These are phyloP conservation scores for Eucalyptus cloeziana DNA, from an alignment of 345 rosid species.

Conservation along the genomic window DNA sequence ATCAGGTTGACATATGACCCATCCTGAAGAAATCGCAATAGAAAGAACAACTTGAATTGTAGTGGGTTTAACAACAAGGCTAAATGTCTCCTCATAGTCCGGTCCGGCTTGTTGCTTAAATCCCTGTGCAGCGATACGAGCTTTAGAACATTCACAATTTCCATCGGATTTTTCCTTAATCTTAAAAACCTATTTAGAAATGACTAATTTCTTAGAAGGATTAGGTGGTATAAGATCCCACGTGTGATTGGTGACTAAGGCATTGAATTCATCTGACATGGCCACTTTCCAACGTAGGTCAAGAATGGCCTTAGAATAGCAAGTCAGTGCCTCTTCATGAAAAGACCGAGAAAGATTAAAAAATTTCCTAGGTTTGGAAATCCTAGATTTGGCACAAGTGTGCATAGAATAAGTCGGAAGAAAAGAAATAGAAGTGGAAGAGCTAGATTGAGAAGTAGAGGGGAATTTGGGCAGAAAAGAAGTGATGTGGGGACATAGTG, in stretches of 20 bases:
- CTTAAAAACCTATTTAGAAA: not conserved
- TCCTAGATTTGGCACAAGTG: not conserved
- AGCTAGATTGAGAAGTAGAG: not conserved
- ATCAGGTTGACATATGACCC: not conserved
- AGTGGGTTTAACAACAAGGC: not conserved
- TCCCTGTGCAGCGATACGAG: not conserved
- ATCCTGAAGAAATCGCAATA: not conserved
- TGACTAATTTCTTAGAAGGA: not conserved
- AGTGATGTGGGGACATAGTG: too few species aligned
- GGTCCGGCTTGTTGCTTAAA: not conserved
- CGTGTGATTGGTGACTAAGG: not conserved
- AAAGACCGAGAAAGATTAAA: not conserved
- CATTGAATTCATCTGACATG: not conserved
- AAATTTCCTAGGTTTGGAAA: not conserved
- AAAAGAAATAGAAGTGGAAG: not conserved
- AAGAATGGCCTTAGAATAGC: not conserved
- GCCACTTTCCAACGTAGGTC: not conserved
- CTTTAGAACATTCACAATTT: not conserved
- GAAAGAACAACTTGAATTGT: not conserved
- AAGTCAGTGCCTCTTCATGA: not conserved
- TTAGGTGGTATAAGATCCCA: not conserved
- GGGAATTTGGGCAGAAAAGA: too few species aligned
- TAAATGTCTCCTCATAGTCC: not conserved
- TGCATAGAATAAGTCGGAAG: not conserved
- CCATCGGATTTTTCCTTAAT: not conserved